A percentile compares a stretch with the other conserved stretches of the same genome.
Evolutionary conservation across 164 flowering plant genomes (phyloP).

Genomic region (Paratinospora sagittata): DNA sequence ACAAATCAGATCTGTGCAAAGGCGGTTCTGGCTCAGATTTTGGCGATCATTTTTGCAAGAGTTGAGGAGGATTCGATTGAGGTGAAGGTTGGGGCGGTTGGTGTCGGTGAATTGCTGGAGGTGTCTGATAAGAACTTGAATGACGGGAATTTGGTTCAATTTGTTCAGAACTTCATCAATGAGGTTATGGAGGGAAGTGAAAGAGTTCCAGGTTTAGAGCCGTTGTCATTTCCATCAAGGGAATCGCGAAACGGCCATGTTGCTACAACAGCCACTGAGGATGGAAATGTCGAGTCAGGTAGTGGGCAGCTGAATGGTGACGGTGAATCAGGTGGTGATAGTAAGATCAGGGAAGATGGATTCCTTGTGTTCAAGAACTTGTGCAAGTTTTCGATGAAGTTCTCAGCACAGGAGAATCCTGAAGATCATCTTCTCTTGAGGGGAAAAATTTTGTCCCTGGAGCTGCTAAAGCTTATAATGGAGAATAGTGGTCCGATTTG

Average conservation of each 20-base stretch:
- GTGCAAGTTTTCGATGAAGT: slow-evolving; percentile 95
- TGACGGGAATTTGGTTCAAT: slow-evolving; percentile 66
- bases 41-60: slow-evolving; percentile 66
- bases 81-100: slow-evolving; percentile 35
- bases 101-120: slow-evolving; percentile 65
- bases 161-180: slow-evolving; percentile 63
- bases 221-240: background rate
- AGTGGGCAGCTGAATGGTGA: slow-evolving; percentile 20
- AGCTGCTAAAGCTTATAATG: slow-evolving; percentile 71
- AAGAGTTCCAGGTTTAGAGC: slow-evolving; percentile 24
- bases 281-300: slow-evolving; percentile 18
- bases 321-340: slow-evolving; percentile 26
- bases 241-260: slow-evolving; percentile 25
- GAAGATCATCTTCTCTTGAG: slow-evolving; percentile 87
- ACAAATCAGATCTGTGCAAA: slow-evolving; percentile 96
- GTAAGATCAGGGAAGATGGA: slow-evolving; percentile 85
- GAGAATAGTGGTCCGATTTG: slow-evolving; percentile 74
- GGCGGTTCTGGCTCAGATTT: slow-evolving; percentile 79
- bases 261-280: slow-evolving; percentile 1
- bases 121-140: slow-evolving; percentile 71
- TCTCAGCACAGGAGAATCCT: slow-evolving; percentile 69
- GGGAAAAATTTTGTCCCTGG: slow-evolving; percentile 86
- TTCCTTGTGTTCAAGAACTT: slow-evolving; percentile 74
- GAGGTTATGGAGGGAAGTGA: slow-evolving; percentile 53
- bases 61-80: slow-evolving; percentile 67